Conservation (phyloP, 306 rosid species). For the Cotoneaster glaucophyllus region DNA sequence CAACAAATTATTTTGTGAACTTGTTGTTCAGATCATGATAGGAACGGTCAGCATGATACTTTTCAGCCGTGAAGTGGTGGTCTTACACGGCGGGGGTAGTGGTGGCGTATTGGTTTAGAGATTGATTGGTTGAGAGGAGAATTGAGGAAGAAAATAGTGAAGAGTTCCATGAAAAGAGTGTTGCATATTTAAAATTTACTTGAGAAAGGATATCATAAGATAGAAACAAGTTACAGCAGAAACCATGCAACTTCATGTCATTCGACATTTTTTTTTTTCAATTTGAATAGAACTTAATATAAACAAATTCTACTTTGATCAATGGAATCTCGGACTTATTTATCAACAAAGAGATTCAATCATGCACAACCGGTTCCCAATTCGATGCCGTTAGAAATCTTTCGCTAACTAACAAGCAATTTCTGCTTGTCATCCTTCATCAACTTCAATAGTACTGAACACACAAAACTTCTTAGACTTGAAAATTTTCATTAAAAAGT, state of each 20-base stretch:
- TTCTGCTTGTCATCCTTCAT: constrained; percentile 3
- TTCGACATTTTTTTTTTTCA: neutral
- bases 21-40: no score
- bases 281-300: neutral
- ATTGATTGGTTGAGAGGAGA: neutral
- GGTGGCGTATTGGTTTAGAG: neutral
- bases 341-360: neutral
- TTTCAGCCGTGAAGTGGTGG: no score
- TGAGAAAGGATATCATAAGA: neutral
- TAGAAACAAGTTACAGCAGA: neutral
- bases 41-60: no score
- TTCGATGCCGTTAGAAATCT: neutral
- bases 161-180: neutral
- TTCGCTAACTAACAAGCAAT: neutral
- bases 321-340: neutral
- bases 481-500: constrained; percentile 13
- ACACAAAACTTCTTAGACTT: constrained; percentile 9
- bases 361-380: neutral
- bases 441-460: constrained; percentile 11
- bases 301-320: neutral
- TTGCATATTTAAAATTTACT: neutral
- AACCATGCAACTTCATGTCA: neutral
- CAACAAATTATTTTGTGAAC: no score
- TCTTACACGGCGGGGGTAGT: no score
- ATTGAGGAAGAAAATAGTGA: neutral